Evolutionary conservation across 768 basidiomycete species (phyloP), one percentile per base, ranked within the genome.

Genomic region (Pisolithus orientalis): DNA sequence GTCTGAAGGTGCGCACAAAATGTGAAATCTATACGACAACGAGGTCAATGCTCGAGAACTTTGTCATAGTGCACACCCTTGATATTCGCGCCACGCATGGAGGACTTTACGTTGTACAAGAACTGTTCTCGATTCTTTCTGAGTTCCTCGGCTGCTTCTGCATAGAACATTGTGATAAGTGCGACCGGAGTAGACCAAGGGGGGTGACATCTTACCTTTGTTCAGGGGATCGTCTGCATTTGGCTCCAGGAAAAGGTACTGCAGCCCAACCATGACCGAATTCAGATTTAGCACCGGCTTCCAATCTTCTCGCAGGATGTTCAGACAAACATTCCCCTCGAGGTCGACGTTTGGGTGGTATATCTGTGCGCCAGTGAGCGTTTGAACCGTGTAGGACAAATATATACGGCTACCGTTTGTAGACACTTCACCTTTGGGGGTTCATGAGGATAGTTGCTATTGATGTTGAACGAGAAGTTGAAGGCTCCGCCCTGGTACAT

Each of bases 291-390:
- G 76, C 3, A 99, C 96, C 5, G 96, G 96, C 65, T 99, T 99
- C 96, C 96, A 99, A 72, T 99, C 96, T 75, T 99, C 96, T 66
- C 96, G 84, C 53, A 98, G 80, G 66, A 98, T 97, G 72, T 98
- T 98, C 61, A 99, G 70, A 75, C 96, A 99, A 44, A 99, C 95
- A 60, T 98, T 98, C 43, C 96, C 96, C 66, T 97, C 93, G 37
- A 96, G 80, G 69, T 99, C 96, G 49, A 99, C 87, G 64, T 99
- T 99, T 1, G 96, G 96, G 67, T 99, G 96, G 69, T 99, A 99
- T 65, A 98, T 97, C 95, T 98, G 57, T 47, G 38, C 27, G 25
- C 2, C 11, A 27, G 54, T 63, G 31, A 63, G 48, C 38, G 39
- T 16, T 16, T 24, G 7, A 38, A 46, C 11, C 39, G 39, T 17